Evolutionary conservation across 2,329 filamentous ascomycete species (phyloP).

Genomic region (Exophiala lecanii-corni): DNA sequence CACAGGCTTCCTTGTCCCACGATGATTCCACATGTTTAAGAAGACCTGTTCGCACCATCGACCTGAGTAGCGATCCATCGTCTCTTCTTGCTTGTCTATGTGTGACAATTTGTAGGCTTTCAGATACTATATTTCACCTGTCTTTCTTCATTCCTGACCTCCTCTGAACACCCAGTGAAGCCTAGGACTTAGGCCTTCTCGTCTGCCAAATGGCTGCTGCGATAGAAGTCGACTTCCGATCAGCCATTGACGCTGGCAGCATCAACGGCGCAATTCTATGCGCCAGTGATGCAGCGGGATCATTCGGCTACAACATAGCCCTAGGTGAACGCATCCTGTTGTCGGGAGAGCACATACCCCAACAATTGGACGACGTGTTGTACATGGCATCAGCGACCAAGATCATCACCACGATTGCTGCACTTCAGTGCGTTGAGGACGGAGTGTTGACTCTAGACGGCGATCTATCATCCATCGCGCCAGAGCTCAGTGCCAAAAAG

Average conservation of each 20-base stretch:
- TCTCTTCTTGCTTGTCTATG: too few relatives aligned
- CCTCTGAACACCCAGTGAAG: too few relatives aligned
- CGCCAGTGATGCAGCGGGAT: slow-evolving; percentile 36
- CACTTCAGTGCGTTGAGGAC: slow-evolving; percentile 51
- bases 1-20: too few relatives aligned
- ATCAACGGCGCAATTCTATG: slow-evolving; percentile 44
- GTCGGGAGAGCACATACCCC: slow-evolving; percentile 37
- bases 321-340: slow-evolving; percentile 40
- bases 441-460: slow-evolving; percentile 45
- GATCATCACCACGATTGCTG: slow-evolving; percentile 49
- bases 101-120: too few relatives aligned
- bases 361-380: slow-evolving; percentile 36
- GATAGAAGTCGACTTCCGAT: slow-evolving; percentile 38
- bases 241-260: slow-evolving; percentile 41
- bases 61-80: too few relatives aligned
- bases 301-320: slow-evolving; percentile 39
- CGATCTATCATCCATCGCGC: slow-evolving; percentile 43
- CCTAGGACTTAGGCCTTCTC: too few relatives aligned
- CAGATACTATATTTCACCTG: too few relatives aligned
- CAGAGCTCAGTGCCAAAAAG: slow-evolving; percentile 45
- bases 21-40: too few relatives aligned
- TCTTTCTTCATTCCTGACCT: too few relatives aligned
- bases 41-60: too few relatives aligned
- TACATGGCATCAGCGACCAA: slow-evolving; percentile 40
- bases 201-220: slow-evolving; percentile 26